Evolutionary conservation across 2,329 filamentous ascomycete species (phyloP), one percentile per base, ranked within the genome.

Genomic region (Phaeosphaeria sp.): DNA sequence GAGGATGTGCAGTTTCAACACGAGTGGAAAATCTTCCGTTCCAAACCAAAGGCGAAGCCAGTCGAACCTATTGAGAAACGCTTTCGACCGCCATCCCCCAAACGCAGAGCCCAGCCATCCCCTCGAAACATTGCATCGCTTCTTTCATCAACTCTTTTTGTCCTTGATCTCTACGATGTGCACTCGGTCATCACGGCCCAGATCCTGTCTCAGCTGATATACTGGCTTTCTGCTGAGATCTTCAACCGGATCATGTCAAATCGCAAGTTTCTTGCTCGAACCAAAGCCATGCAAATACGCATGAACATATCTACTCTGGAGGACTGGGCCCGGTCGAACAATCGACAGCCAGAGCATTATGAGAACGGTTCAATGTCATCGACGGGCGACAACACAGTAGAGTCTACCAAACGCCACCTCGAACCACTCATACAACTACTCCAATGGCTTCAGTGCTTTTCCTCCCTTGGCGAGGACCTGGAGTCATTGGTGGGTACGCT

Each of bases 241-340:
- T 99, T 99, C 81, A 99, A 99, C 77, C 90, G 94, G 57, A 91
- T 99, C 77, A 97, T 99, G 91, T 94, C 91, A 27, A 97, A 96
- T 72, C 88, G 92, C 64, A 93, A 94, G 75, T 99, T 97, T 72
- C 84, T 99, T 10, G 94, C 95, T 6, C 87, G 95, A 52, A 99
- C 95, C 18, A 99, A 99, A 78, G 95, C 95, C 3, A 99, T 99
- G 95, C 95, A 99, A 76, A 98, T 99, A 68, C 91, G 95, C 65
- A 98, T 99, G 93, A 99, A 99, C 74, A 88, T 99, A 6, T 98
- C 95, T 0, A 90, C 89, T 7, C 82, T 99, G 20, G 95, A 99
- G 77, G 95, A 99, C 72, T 99, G 95, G 95, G 94, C 95, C 1
- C 86, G 94, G 27, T 85, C 87, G 17, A 99, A 99, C 78, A 98